Conservation (phyloP, 768 basidiomycete genomes). For the Leucogyrophana mollusca region DNA sequence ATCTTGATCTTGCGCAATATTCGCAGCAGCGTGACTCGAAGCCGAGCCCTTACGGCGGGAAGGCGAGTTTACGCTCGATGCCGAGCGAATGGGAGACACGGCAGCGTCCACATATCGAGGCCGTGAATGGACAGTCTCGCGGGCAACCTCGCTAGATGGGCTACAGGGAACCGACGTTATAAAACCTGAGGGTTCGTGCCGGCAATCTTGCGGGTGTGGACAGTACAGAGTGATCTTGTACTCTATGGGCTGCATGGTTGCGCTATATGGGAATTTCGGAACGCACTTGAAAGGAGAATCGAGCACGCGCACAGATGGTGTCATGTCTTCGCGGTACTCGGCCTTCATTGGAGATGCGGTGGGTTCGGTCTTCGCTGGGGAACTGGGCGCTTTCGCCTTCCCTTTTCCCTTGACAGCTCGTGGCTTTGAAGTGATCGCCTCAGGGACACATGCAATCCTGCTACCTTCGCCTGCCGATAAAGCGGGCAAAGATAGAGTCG, state of each 20-base stretch:
- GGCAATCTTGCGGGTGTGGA: slow-evolving; percentile 12
- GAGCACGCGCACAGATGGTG: slow-evolving; percentile 4
- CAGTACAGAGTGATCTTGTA: slow-evolving; percentile 14
- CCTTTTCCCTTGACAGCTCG: slow-evolving; percentile 2
- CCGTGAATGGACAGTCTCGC: background rate
- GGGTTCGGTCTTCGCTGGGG: slow-evolving; percentile 5
- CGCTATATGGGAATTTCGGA: too few relatives aligned
- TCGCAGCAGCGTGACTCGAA: background rate
- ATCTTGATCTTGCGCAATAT: background rate
- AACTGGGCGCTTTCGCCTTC: slow-evolving; percentile 2
- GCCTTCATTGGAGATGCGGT: slow-evolving; percentile 23
- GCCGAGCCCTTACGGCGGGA: too few relatives aligned
- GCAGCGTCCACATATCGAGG: slow-evolving; percentile 23
- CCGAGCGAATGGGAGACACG: slow-evolving; percentile 24
- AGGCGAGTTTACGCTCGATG: background rate
- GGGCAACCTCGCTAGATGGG: too few relatives aligned
- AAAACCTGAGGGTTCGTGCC: slow-evolving; percentile 7
- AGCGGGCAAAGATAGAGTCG: slow-evolving; percentile 17
- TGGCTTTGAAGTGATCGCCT: background rate
- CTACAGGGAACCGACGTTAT: too few relatives aligned
- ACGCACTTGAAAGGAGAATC: too few relatives aligned
- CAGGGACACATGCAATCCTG: background rate
- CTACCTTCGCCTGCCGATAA: slow-evolving; percentile 8
- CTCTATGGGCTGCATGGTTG: too few relatives aligned
- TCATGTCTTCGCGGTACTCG: slow-evolving; percentile 12